A percentile compares a stretch with the other conserved stretches of the same genome.
Conservation (phyloP, 2,329 filamentous ascomycete genomes). For the Hymenotorrendiella dingleyae region DNA sequence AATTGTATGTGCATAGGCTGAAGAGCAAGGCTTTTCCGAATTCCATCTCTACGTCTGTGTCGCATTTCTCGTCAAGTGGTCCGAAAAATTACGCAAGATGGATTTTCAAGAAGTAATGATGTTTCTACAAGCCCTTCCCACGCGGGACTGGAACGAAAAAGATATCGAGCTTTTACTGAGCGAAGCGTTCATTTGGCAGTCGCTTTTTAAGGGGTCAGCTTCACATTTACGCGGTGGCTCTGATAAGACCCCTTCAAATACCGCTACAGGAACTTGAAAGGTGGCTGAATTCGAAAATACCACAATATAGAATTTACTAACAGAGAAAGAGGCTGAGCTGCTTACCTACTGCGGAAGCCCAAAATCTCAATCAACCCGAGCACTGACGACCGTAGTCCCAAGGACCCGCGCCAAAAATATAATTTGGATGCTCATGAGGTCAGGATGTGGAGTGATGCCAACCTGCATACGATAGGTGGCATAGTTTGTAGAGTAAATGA, state of each 20-base stretch:
- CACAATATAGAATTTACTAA: no score
- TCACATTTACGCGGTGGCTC: conserved; percentile 68
- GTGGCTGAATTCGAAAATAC: neutral
- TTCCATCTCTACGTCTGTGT: conserved; percentile 98
- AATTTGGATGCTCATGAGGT: no score
- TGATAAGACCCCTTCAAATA: conserved; percentile 28
- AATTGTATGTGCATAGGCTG: conserved; percentile 60
- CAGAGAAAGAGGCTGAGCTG: no score
- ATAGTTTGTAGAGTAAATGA: no score
- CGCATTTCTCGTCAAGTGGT: conserved; percentile 98
- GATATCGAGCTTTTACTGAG: conserved; percentile 93
- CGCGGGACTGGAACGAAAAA: conserved; percentile 92
- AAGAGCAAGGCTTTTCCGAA: conserved; percentile 96
- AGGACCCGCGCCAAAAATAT: no score
- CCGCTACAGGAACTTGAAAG: conserved; percentile 10
- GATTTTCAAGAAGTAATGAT: conserved; percentile 99
- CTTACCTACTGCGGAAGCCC: no score
- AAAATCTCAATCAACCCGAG: no score
- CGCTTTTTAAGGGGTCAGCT: conserved; percentile 87
- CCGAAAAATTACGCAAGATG: conserved; percentile 89
- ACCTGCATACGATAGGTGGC: no score
- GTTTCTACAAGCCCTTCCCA: conserved; percentile 93
- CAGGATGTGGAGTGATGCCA: no score
- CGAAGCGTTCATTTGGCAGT: conserved; percentile 99
- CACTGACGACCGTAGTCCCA: no score